Evolutionary conservation across 768 basidiomycete genomes (phyloP), one percentile per base, ranked within the genome.

Genomic region (Boletus reticuloceps): DNA sequence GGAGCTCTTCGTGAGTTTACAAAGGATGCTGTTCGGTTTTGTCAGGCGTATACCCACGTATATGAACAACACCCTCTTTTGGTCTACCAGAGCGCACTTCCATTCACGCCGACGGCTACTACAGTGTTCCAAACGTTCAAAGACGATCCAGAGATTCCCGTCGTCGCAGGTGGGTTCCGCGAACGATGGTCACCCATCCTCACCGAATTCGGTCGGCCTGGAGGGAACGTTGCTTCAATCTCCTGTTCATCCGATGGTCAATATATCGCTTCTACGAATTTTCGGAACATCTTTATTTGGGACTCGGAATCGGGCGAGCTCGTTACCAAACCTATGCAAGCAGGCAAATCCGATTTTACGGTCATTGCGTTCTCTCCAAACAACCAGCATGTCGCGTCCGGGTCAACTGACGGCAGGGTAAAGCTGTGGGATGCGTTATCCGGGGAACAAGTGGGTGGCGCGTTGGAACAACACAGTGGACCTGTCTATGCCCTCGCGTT

Each of bases 51-150:
- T 50, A 56, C 60, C 34, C 62, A 63, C 4, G 66, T 58, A 9
- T 72, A 72, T 42, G 69, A 70, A 54, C 69, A 69, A 20, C 69
- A 70, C 42, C 69, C 69, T 5, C 69, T 70, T 22, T 56, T 70
- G 20, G 71, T 71, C 32, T 71, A 71, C 56, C 59, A 61, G 22
- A 61, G 65, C 17, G 69, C 69, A 17, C 65, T 71, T 20, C 71
- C 69, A 4, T 71, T 71, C 48, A 59, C 69, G 38, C 69, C 69
- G 4, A 71, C 56, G n/a, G 43, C 59, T 12, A 58, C 65, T 10
- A 43, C 53, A 9, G 42, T 72, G 34, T 71, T 66, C 43, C 61
- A 59, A 36, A 56, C 55, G 16, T 71, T 71, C 59, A 66, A 69
- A 40, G 55, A 63, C 1, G 67, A 69, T 20, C 47, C 59, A 17